Percentiles rank a stretch among this genome's conserved stretches.
phyloP scores from a whole-genome alignment of 1,284 basidiomycete genomes.

The Fistulina hepatica region DNA sequence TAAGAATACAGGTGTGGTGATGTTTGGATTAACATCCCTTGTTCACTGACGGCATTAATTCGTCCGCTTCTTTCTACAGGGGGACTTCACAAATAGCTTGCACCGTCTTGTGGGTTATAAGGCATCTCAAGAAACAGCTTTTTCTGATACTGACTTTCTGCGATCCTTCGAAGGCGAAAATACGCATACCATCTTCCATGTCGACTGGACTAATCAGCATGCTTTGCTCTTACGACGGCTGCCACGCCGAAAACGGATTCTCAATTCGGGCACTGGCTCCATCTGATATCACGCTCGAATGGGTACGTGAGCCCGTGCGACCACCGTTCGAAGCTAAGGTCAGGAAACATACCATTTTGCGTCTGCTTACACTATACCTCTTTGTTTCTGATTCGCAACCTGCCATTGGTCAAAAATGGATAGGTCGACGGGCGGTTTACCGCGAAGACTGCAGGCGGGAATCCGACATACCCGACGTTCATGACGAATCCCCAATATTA shows the following conservation, averaged over 20 bases:
- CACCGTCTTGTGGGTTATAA: conserved; percentile 57
- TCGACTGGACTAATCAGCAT: conserved; percentile 37
- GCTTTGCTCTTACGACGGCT: conserved; percentile 57
- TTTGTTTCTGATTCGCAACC: conserved; percentile 10
- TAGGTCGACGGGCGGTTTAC: conserved; percentile 59
- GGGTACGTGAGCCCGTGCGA: conserved; percentile 35
- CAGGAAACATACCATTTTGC: too few species aligned
- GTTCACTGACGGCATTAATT: background rate
- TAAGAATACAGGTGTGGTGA: background rate
- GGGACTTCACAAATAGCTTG: conserved; percentile 69
- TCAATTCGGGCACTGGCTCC: conserved; percentile 49
- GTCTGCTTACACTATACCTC: too few species aligned
- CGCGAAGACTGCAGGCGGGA: conserved; percentile 73
- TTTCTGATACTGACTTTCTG: background rate
- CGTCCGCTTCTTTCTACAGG: conserved; percentile 28
- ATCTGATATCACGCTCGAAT: conserved; percentile 32
- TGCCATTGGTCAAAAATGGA: background rate
- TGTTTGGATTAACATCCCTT: conserved; percentile 19
- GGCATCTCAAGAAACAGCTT: background rate
- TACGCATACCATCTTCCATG: conserved; percentile 26
- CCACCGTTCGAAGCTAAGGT: conserved; percentile 38
- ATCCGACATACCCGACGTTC: conserved; percentile 68
- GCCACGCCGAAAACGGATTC: conserved; percentile 48
- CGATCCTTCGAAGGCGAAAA: conserved; percentile 24
- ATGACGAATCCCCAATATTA: conserved; percentile 87